Evolutionary conservation across 225 moss, liverwort and hornwort genomes (phyloP).

Genomic region (Climacium dendroides): DNA sequence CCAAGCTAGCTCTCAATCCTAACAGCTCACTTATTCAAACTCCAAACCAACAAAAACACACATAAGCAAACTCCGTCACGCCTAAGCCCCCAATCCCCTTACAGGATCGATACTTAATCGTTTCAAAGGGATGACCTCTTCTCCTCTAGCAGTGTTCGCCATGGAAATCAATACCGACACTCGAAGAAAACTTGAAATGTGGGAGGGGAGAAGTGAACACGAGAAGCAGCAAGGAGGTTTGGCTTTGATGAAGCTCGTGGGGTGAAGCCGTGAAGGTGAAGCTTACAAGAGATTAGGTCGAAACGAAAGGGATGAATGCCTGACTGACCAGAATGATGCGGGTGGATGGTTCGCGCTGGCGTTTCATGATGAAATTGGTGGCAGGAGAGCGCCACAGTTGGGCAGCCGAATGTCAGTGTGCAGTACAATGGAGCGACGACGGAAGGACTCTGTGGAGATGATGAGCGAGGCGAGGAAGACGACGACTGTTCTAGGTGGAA

Average conservation of each 20-base stretch:
- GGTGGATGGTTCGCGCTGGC: background rate
- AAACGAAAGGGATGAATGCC: background rate
- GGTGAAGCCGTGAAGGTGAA: background rate
- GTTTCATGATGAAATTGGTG: constrained; percentile 4
- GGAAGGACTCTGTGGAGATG: background rate
- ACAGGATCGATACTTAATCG: constrained; percentile 5
- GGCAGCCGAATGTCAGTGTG: background rate
- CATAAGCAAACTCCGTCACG: background rate
- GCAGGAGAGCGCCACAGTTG: background rate
- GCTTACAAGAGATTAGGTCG: background rate
- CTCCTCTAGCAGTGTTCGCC: background rate
- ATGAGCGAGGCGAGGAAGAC: background rate
- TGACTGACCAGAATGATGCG: background rate
- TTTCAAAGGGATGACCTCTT: background rate
- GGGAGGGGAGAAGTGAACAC: background rate
- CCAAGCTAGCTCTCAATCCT: background rate
- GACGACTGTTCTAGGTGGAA: background rate
- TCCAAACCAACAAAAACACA: background rate
- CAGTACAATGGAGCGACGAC: background rate
- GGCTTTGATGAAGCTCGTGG: too few relatives aligned
- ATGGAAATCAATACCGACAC: background rate
- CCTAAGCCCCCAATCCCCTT: background rate
- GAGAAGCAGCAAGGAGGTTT: background rate
- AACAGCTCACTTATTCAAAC: background rate
- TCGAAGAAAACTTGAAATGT: background rate